These are phyloP conservation scores for Pichia scutulata DNA, from an alignment of 805 yeast genomes.

Conservation along the genomic window DNA sequence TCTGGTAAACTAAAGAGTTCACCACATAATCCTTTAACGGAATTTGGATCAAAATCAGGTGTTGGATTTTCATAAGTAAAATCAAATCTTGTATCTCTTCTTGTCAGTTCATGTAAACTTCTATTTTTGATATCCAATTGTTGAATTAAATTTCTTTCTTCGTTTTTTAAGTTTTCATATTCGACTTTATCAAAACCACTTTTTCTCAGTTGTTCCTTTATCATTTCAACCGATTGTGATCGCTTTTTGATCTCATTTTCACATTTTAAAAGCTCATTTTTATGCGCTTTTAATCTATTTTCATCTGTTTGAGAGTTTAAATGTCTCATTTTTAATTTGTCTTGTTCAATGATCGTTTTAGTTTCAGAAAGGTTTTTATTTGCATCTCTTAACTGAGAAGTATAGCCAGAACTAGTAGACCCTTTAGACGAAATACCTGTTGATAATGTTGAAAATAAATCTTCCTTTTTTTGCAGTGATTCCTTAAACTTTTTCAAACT, in stretches of 20 bases:
- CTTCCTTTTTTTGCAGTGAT: slow-evolving; percentile 56
- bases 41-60: slow-evolving; percentile 46
- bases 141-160: slow-evolving; percentile 37
- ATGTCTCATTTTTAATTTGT: slow-evolving; percentile 50
- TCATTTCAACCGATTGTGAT: slow-evolving; percentile 29
- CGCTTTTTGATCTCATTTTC: slow-evolving; percentile 38
- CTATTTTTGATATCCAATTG: slow-evolving; percentile 37
- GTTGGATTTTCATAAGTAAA: slow-evolving; percentile 64
- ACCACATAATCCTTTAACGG: slow-evolving; percentile 86
- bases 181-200: slow-evolving; percentile 51
- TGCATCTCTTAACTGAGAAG: slow-evolving; percentile 58
- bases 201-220: slow-evolving; percentile 37
- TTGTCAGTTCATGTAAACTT: slow-evolving; percentile 47
- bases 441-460: slow-evolving; percentile 68
- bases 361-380: slow-evolving; percentile 48
- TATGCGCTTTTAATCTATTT: slow-evolving; percentile 35
- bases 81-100: slow-evolving; percentile 66
- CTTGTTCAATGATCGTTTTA: slow-evolving; percentile 49
- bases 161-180: slow-evolving; percentile 36
- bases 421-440: slow-evolving; percentile 90
- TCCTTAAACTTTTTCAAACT: slow-evolving; percentile 39
- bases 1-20: slow-evolving; percentile 65
- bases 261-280: slow-evolving; percentile 46
- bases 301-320: slow-evolving; percentile 40
- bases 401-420: slow-evolving; percentile 67